phyloP scores from a whole-genome alignment of 2,329 filamentous ascomycete species.

The Endothia cerciana region DNA sequence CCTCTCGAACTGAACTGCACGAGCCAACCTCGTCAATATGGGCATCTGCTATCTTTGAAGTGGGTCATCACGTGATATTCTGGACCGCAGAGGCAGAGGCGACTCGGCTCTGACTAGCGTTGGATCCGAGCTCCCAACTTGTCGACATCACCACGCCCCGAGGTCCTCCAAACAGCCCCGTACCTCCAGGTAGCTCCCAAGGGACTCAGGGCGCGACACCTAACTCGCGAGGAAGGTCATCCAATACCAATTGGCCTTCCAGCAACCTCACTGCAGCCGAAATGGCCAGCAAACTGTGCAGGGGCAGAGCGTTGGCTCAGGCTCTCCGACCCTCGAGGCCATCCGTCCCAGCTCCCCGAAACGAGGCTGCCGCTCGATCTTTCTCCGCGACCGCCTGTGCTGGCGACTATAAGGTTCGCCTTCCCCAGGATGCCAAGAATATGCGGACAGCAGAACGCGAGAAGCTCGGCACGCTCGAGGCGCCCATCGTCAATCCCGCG shows the following conservation, averaged over 20 bases:
- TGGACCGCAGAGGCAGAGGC: neutral
- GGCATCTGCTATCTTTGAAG: neutral
- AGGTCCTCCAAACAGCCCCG: neutral
- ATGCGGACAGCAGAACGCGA: slow-evolving; percentile 67
- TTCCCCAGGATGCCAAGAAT: slow-evolving; percentile 67
- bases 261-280: slow-evolving; percentile 39
- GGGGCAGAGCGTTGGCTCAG: slow-evolving; percentile 59
- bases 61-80: slow-evolving; percentile 12
- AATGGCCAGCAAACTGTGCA: slow-evolving; percentile 65
- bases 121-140: slow-evolving; percentile 15
- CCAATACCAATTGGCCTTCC: slow-evolving; percentile 50
- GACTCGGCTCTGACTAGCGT: slow-evolving; percentile 1
- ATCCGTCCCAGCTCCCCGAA: slow-evolving; percentile 44
- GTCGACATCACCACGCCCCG: slow-evolving; percentile 28
- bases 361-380: slow-evolving; percentile 49
- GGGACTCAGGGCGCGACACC: slow-evolving; percentile 8
- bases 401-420: slow-evolving; percentile 52
- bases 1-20: neutral
- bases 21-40: slow-evolving; percentile 2
- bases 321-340: slow-evolving; percentile 58
- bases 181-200: slow-evolving; percentile 12
- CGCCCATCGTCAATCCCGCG: slow-evolving; percentile 83
- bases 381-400: slow-evolving; percentile 52
- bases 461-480: slow-evolving; percentile 67
- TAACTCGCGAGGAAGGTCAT: slow-evolving; percentile 17